phyloP scores from a whole-genome alignment of 202 grass and related monocot species.

The Schoenoplectus tabernaemontani region DNA sequence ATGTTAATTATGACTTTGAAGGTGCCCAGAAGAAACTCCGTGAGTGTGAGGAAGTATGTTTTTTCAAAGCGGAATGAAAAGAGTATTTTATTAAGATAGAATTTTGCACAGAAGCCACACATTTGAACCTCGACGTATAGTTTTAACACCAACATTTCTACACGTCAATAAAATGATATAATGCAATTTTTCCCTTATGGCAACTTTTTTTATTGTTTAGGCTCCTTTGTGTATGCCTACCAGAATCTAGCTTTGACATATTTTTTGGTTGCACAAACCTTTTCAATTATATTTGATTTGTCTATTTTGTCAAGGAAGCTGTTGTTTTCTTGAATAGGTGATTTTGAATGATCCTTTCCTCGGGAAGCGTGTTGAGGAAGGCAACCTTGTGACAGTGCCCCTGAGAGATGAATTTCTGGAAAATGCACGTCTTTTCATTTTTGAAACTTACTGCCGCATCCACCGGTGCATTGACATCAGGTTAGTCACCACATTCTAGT shows the following conservation, averaged over 20 bases:
- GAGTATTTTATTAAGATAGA: not conserved
- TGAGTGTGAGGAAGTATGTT: conserved; percentile 69
- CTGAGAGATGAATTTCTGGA: conserved; percentile 94
- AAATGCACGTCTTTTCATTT: conserved; percentile 86
- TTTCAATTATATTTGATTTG: not conserved
- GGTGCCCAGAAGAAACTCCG: conserved; percentile 69
- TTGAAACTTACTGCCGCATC: conserved; percentile 91
- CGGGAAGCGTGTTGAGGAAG: conserved; percentile 54
- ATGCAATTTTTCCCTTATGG: not conserved
- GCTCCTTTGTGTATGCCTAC: not conserved
- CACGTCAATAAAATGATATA: not conserved
- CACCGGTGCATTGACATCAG: conserved; percentile 88
- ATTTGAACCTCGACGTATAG: not conserved
- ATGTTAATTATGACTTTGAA: conserved; percentile 98
- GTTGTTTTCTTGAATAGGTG: conserved; percentile 33
- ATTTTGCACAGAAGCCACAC: not conserved
- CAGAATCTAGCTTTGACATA: not conserved
- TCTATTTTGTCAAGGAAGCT: not conserved
- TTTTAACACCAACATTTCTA: not conserved
- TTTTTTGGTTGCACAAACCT: no score
- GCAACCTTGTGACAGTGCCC: conserved; percentile 53
- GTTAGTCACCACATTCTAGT: conserved; percentile 23
- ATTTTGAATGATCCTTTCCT: conserved; percentile 96
- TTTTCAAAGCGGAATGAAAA: not conserved
- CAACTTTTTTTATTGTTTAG: not conserved